phyloP scores from a whole-genome alignment of 2,329 filamentous ascomycete species.

The Pseudogymnoascus destructans region DNA sequence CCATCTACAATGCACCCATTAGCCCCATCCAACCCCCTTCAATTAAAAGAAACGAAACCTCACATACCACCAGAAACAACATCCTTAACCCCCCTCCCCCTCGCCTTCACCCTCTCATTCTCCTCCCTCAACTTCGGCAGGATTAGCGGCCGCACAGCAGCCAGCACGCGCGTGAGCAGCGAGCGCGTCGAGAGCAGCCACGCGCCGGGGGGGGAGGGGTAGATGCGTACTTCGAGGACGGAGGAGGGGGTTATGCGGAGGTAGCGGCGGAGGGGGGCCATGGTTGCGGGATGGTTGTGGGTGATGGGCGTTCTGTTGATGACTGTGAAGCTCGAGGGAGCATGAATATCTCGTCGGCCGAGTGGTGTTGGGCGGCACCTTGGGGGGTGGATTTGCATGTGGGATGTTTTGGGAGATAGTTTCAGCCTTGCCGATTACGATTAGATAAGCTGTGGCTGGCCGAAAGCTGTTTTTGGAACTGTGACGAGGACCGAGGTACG shows the following conservation, averaged over 20 bases:
- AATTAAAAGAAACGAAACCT: not conserved
- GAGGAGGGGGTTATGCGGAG: conserved; percentile 86
- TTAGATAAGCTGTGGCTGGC: not conserved
- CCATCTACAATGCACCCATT: conserved; percentile 47
- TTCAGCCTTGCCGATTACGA: conserved; percentile 2
- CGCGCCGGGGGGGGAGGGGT: conserved; percentile 76
- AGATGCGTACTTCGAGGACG: conserved; percentile 92
- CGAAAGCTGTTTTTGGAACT: not conserved
- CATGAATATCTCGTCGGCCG: not conserved
- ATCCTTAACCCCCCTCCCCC: conserved; percentile 62
- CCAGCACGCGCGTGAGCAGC: conserved; percentile 69
- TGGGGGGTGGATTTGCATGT: not conserved
- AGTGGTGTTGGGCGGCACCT: not conserved
- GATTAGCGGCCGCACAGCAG: conserved; percentile 72
- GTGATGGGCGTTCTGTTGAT: not conserved
- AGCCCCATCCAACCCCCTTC: not conserved
- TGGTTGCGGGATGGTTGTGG: conserved; percentile 27
- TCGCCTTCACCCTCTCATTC: conserved; percentile 46
- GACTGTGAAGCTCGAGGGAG: not conserved
- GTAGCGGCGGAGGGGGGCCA: conserved; percentile 84
- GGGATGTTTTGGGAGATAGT: no score
- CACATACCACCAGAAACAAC: conserved; percentile 62
- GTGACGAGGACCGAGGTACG: not conserved
- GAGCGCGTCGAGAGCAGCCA: conserved; percentile 73
- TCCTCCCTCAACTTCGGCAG: conserved; percentile 87